These are phyloP conservation scores for Candida andamanensis DNA, from an alignment of 805 yeast species.

Conservation along the genomic window DNA sequence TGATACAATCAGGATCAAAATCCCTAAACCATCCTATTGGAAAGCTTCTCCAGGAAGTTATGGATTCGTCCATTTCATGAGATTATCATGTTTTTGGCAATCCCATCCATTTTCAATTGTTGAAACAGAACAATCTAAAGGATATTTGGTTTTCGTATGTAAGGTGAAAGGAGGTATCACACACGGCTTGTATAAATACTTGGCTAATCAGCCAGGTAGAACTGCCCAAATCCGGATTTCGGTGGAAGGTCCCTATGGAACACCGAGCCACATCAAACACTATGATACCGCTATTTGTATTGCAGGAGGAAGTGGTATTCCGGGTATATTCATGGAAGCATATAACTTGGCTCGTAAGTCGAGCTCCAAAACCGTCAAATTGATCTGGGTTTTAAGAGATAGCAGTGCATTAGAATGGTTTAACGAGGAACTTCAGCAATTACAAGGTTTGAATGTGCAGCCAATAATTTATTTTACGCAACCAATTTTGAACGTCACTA, in stretches of 20 bases:
- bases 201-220: conserved; percentile 24
- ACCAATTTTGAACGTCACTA: conserved; percentile 10
- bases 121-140: conserved; percentile 17
- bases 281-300: conserved; percentile 54
- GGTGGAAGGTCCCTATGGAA: conserved; percentile 71
- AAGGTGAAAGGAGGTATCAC: conserved; percentile 37
- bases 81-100: conserved; percentile 36
- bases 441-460: conserved; percentile 21
- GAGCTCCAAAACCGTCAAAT: conserved; percentile 25
- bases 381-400: conserved; percentile 63
- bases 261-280: conserved; percentile 40
- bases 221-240: conserved; percentile 23
- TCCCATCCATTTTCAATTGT: conserved; percentile 39
- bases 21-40: conserved; percentile 36
- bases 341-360: conserved; percentile 18
- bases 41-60: conserved; percentile 36
- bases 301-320: conserved; percentile 75
- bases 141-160: conserved; percentile 24
- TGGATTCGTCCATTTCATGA: conserved; percentile 34
- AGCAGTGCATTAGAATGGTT: conserved; percentile 46
- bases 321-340: conserved; percentile 47
- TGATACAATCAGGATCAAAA: conserved; percentile 32
- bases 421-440: conserved; percentile 29
- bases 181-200: conserved; percentile 22
- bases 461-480: conserved; percentile 23